Conservation (phyloP, 495 filamentous ascomycete genomes). For the Thermothielavioides terrestris region DNA sequence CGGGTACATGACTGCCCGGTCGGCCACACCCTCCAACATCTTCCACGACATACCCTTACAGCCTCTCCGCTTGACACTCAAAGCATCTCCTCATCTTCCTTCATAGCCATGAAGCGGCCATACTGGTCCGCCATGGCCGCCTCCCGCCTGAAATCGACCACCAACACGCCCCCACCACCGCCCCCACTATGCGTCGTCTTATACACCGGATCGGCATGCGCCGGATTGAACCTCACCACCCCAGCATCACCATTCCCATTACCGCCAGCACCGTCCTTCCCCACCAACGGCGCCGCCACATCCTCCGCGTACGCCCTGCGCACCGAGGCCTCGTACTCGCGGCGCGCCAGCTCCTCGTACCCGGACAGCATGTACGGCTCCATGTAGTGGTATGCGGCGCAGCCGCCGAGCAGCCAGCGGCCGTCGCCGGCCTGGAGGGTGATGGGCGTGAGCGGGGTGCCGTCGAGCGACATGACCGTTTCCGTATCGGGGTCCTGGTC, state of each 20-base stretch:
- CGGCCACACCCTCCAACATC: neutral
- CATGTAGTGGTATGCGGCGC: slow-evolving; percentile 19
- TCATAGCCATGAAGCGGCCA: slow-evolving; percentile 40
- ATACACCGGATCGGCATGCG: slow-evolving; percentile 55
- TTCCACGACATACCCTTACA: neutral
- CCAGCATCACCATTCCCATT: slow-evolving; percentile 18
- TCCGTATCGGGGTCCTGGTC: slow-evolving; percentile 2
- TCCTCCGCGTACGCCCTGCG: slow-evolving; percentile 28
- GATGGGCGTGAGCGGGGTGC: slow-evolving; percentile 44
- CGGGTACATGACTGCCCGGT: neutral
- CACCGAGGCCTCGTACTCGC: slow-evolving; percentile 41
- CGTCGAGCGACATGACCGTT: slow-evolving; percentile 37
- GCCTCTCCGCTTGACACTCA: slow-evolving; percentile 2
- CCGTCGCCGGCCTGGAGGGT: slow-evolving; percentile 42
- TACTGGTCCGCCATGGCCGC: slow-evolving; percentile 54
- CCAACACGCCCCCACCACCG: slow-evolving; percentile 27
- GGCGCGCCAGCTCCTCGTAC: slow-evolving; percentile 48
- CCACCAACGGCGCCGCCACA: slow-evolving; percentile 25
- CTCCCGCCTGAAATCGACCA: no score
- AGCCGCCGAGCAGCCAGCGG: slow-evolving; percentile 33
- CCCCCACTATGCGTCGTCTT: slow-evolving; percentile 22
- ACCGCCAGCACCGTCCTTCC: slow-evolving; percentile 18
- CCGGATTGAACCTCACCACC: slow-evolving; percentile 39
- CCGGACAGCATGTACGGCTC: slow-evolving; percentile 68
- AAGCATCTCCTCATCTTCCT: slow-evolving; percentile 26